Evolutionary conservation across 805 yeast genomes (phyloP), one percentile per base, ranked within the genome.

Genomic region (Wickerhamiella shivajii): DNA sequence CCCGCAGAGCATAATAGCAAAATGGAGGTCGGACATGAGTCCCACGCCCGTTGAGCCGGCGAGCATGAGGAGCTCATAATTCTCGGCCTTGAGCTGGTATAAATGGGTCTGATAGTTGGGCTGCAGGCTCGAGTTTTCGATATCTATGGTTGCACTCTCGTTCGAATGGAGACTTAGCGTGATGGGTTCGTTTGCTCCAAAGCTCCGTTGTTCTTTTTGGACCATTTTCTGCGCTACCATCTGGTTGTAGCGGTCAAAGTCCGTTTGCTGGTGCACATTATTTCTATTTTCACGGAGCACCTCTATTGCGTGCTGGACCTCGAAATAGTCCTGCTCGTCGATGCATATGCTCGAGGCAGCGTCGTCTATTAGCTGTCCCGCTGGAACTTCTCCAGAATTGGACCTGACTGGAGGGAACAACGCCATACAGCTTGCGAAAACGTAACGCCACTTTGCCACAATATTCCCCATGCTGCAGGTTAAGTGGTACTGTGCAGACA

Each of bases 311-410:
- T 43, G 37, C 22, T 40, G 44, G n/a, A 47, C 37, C 22, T 42
- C 51, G n/a, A 44, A 43, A 24, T 47, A 53, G 28, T 39, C 44
- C 13, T 42, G 34, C 12, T 36, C 50, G 32, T 52, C 57, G 9
- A 52, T 41, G 39, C 53, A 47, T 13, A 52, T 38, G 20, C 53
- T 49, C 27, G 47, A 42, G 13, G 45, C 52, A 13, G 53, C 54
- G 18, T 51, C 56, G 34, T 50, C 48, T 4, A 41, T 31, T 6
- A 46, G 32, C 14, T 36, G 18, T 3, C 15, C 23, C n/a, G 24
- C 31, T 24, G 14, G 11, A 4, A 9, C 14, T 14, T 27, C 11
- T 37, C 39, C n/a, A 13, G 30, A 26, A n/a, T 19, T 16, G 7
- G 20, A 18, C 24, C 13, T 15, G 9, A 24, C 28, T 22, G 18